phyloP scores from a whole-genome alignment of 2,329 filamentous ascomycete genomes.

The Aspergillus chevalieri region DNA sequence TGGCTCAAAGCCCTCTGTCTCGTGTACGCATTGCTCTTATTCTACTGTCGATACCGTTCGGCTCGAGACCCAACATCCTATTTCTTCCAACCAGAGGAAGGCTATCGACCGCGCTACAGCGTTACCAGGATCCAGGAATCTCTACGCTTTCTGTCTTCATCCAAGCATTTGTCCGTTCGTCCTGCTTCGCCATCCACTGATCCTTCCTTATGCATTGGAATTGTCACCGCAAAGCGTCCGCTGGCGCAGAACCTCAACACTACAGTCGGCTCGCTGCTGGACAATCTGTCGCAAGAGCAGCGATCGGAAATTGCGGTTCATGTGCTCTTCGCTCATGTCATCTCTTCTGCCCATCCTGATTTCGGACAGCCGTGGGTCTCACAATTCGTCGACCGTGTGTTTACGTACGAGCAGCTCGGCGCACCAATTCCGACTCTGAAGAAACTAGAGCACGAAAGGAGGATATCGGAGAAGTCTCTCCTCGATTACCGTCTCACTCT shows the following conservation, averaged over 20 bases:
- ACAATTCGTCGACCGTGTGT: constrained; percentile 34
- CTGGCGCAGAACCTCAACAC: constrained; percentile 35
- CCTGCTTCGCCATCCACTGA: constrained; percentile 3
- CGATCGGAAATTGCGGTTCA: constrained; percentile 37
- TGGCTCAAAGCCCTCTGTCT: constrained; percentile 13
- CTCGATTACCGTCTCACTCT: constrained; percentile 42
- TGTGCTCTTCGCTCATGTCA: constrained; percentile 40
- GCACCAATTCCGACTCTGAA: constrained; percentile 6
- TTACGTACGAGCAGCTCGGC: constrained; percentile 35
- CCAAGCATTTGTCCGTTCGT: constrained; percentile 8
- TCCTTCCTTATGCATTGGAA: constrained; percentile 36
- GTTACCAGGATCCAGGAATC: constrained; percentile 15
- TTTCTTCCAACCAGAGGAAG: constrained; percentile 17
- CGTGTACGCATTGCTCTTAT: constrained; percentile 14
- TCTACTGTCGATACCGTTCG: constrained; percentile 14
- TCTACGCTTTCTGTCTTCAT: constrained; percentile 10
- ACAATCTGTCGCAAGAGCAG: constrained; percentile 36
- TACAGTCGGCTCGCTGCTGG: constrained; percentile 40
- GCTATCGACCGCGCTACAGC: constrained; percentile 19
- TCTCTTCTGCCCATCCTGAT: constrained; percentile 36
- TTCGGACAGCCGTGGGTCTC: constrained; percentile 39
- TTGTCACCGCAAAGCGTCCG: constrained; percentile 39
- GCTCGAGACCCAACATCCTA: constrained; percentile 17
- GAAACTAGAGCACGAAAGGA: constrained; percentile 11
- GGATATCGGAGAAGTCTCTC: constrained; percentile 34